These are phyloP conservation scores for Komagataella populi DNA, from an alignment of 805 yeast species.

Conservation along the genomic window DNA sequence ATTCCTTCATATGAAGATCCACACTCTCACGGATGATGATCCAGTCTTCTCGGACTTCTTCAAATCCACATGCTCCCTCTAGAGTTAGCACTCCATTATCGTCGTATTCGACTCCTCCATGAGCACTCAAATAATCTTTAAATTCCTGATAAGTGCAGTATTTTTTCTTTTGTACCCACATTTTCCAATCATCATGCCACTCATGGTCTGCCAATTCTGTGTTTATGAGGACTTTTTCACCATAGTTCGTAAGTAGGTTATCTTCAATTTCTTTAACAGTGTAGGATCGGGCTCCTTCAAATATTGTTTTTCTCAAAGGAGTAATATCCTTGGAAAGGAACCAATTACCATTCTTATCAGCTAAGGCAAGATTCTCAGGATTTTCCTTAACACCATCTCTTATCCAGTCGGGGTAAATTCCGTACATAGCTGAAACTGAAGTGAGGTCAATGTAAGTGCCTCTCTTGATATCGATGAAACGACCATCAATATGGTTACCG, in stretches of 20 bases:
- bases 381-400: neutral
- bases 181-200: constrained; percentile 25
- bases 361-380: neutral
- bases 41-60: neutral
- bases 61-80: constrained; percentile 23
- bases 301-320: constrained; percentile 26
- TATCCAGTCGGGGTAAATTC: neutral
- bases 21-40: constrained; percentile 12
- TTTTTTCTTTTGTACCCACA: constrained; percentile 32
- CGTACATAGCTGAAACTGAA: constrained; percentile 8
- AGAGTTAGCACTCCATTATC: constrained; percentile 15
- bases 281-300: constrained; percentile 34
- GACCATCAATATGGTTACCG: constrained; percentile 7
- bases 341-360: constrained; percentile 16
- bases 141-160: constrained; percentile 20
- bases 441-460: constrained; percentile 30
- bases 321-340: constrained; percentile 19
- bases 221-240: constrained; percentile 2
- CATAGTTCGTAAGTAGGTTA: constrained; percentile 24
- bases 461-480: constrained; percentile 27
- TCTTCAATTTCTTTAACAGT: constrained; percentile 24
- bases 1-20: constrained; percentile 96
- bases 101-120: constrained; percentile 12
- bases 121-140: constrained; percentile 2
- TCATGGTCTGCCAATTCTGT: constrained; percentile 16